These are phyloP conservation scores for Liquidambar formosana DNA, from an alignment of 164 flowering plant genomes.

Conservation along the genomic window DNA sequence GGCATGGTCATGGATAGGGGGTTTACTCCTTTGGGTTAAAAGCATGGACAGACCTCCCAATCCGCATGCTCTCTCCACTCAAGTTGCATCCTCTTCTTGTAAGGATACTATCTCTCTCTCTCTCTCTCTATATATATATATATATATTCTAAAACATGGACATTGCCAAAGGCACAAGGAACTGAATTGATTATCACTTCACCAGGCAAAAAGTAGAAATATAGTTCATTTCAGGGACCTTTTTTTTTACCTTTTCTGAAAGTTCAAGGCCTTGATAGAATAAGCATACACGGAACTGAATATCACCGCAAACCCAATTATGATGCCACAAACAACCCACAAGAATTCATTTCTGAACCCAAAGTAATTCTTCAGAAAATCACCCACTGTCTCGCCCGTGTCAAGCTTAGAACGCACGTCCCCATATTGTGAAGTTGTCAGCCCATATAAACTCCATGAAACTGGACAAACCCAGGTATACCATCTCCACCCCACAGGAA, in stretches of 20 bases:
- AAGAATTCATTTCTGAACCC: slow-evolving; percentile 25
- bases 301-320: slow-evolving; percentile 16
- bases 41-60: no score
- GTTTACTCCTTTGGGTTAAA: no score
- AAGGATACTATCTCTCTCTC: no score
- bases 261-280: slow-evolving; percentile 22
- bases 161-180: no score
- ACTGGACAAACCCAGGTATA: slow-evolving; percentile 18
- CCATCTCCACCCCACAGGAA: slow-evolving; percentile 29
- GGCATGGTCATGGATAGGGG: no score
- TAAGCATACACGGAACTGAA: slow-evolving; percentile 13
- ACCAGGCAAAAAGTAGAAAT: no score
- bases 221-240: background rate
- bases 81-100: no score
- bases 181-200: no score
- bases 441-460: slow-evolving; percentile 24
- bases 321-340: slow-evolving; percentile 1
- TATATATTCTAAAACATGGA: no score
- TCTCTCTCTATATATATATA: no score
- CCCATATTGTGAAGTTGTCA: slow-evolving; percentile 26
- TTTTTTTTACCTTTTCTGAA: slow-evolving; percentile 28
- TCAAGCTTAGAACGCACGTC: slow-evolving; percentile 17
- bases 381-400: slow-evolving; percentile 13
- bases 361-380: slow-evolving; percentile 21
- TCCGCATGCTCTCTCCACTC: no score